Evolutionary conservation across 2,329 filamentous ascomycete genomes (phyloP).

Genomic region (Fusarium stilboides): DNA sequence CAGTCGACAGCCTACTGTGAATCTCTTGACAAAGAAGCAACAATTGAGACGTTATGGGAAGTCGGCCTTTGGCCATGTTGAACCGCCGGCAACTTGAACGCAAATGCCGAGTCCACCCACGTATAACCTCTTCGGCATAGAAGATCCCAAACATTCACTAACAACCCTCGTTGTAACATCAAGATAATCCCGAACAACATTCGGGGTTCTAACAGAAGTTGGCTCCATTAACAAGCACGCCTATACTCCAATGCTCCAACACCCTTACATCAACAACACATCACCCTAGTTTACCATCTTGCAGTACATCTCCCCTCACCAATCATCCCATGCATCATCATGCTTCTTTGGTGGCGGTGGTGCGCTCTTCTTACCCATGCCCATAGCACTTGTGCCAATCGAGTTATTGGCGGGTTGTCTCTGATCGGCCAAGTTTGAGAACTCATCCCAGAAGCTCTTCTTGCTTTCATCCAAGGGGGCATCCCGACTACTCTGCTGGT

Average conservation of each 20-base stretch:
- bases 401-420: slow-evolving; percentile 62
- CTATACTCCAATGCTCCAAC: slow-evolving; percentile 51
- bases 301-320: slow-evolving; percentile 57
- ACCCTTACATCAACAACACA: slow-evolving; percentile 40
- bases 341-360: slow-evolving; percentile 58
- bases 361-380: slow-evolving; percentile 63
- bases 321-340: slow-evolving; percentile 76
- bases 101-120: slow-evolving; percentile 40
- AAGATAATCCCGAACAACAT: slow-evolving; percentile 18
- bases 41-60: not conserved
- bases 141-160: slow-evolving; percentile 3
- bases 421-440: slow-evolving; percentile 78
- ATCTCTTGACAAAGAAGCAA: not conserved
- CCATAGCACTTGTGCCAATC: slow-evolving; percentile 73
- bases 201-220: slow-evolving; percentile 28
- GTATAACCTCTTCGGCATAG: slow-evolving; percentile 23
- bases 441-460: slow-evolving; percentile 93
- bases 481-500: slow-evolving; percentile 55
- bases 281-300: slow-evolving; percentile 16
- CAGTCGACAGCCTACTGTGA: not conserved
- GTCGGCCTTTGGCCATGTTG: slow-evolving; percentile 11
- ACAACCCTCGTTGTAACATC: slow-evolving; percentile 27
- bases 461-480: slow-evolving; percentile 73
- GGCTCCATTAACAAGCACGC: slow-evolving; percentile 45
- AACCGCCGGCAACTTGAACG: slow-evolving; percentile 29